Evolutionary conservation across 306 rosid genomes (phyloP), one percentile per base, ranked within the genome.

Genomic region (Castanospermum australe): DNA sequence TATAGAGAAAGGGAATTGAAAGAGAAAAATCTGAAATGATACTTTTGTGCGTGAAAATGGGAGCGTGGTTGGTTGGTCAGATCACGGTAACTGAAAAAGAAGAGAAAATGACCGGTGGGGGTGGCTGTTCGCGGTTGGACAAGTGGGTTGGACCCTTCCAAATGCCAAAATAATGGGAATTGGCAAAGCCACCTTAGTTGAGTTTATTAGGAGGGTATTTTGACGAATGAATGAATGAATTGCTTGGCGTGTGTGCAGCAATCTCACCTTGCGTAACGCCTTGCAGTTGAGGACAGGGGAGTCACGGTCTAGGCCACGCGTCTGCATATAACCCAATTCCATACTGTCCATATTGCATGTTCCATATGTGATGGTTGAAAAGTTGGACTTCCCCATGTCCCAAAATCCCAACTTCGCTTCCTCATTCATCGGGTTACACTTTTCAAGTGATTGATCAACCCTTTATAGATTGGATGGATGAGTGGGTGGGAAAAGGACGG

Each of bases 171-270:
- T n/a, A n/a, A n/a, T n/a, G n/a, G n/a, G n/a, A n/a, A n/a, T n/a
- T n/a, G n/a, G n/a, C n/a, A n/a, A n/a, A n/a, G n/a, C n/a, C n/a
- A n/a, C n/a, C n/a, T n/a, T n/a, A n/a, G n/a, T n/a, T n/a, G n/a
- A n/a, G n/a, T n/a, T n/a, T n/a, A n/a, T n/a, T n/a, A n/a, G n/a
- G n/a, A n/a, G n/a, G n/a, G n/a, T n/a, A n/a, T n/a, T n/a, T n/a
- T n/a, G n/a, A n/a, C n/a, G n/a, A n/a, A n/a, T n/a, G n/a, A n/a
- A n/a, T n/a, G n/a, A n/a, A n/a, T n/a, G 57, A 38, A 39, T 70
- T 56, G 8, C 84, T 75, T 75, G 85, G 71, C 81, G 84, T 81
- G 35, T 67, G 10, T 33, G 72, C 77, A 33, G 20, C 76, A 81
- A 45, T 67, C n/a, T 79, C 10, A 35, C 4, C 0, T 51, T 51